Evolutionary conservation across 805 yeast species (phyloP).

Genomic region (Cyberlindnera bimundalis): DNA sequence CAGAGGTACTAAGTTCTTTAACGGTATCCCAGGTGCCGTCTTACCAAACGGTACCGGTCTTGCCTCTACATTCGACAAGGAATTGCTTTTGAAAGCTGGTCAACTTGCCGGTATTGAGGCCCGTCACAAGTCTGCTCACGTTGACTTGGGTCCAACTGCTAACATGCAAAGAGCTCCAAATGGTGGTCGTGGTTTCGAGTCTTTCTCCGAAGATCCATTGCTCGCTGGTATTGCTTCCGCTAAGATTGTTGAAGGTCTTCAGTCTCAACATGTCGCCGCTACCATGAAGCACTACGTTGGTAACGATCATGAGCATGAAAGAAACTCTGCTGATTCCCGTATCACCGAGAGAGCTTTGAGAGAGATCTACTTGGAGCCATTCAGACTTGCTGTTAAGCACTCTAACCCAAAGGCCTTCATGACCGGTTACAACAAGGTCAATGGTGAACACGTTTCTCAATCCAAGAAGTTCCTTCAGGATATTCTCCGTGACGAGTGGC

Average conservation of each 20-base stretch:
- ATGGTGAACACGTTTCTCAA: constrained; percentile 56
- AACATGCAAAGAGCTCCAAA: constrained; percentile 54
- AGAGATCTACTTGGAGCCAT: constrained; percentile 60
- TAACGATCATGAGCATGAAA: constrained; percentile 58
- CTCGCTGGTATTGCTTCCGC: constrained; percentile 44
- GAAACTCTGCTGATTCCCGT: constrained; percentile 44
- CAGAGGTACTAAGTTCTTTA: constrained; percentile 54
- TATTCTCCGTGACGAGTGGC: constrained; percentile 53
- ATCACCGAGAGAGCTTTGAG: constrained; percentile 59
- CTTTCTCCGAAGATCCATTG: constrained; percentile 59
- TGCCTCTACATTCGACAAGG: constrained; percentile 53
- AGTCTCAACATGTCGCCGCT: constrained; percentile 45
- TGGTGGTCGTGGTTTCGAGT: constrained; percentile 64
- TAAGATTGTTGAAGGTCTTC: constrained; percentile 50
- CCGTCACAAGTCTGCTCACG: constrained; percentile 47
- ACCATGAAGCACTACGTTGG: constrained; percentile 60
- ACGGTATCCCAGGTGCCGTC: constrained; percentile 51
- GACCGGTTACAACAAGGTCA: constrained; percentile 61
- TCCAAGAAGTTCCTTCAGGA: constrained; percentile 39
- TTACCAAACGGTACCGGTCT: constrained; percentile 56
- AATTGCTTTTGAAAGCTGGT: constrained; percentile 45
- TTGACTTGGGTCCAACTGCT: constrained; percentile 45
- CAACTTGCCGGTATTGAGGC: constrained; percentile 51
- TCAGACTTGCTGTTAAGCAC: constrained; percentile 53
- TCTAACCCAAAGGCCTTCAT: constrained; percentile 51